phyloP scores from a whole-genome alignment of 148 eudicot genomes.

The Persicaria maculosa region DNA sequence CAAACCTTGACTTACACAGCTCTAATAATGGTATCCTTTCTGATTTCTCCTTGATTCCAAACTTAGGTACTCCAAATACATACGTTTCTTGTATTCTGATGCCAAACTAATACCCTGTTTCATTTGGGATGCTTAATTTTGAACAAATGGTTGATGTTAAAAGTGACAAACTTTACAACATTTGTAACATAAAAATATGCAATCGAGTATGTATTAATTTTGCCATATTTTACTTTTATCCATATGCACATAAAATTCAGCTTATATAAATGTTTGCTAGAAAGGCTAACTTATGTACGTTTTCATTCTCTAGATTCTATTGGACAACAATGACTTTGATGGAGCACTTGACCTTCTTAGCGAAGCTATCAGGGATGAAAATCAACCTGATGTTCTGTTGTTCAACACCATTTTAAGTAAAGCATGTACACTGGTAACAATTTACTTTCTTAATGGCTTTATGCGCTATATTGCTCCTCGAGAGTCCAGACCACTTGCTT shows the following conservation, averaged over 20 bases:
- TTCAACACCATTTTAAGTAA: constrained; percentile 55
- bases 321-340: constrained; percentile 47
- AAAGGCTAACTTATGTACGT: background rate
- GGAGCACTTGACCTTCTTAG: constrained; percentile 57
- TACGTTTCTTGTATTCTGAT: background rate
- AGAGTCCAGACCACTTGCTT: background rate
- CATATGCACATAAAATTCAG: background rate
- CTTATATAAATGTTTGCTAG: background rate
- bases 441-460: background rate
- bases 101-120: background rate
- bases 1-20: constrained; percentile 45
- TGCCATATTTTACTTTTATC: background rate
- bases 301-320: constrained; percentile 38
- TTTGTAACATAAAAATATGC: background rate
- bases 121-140: background rate
- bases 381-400: constrained; percentile 51
- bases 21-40: constrained; percentile 53
- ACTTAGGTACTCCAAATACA: background rate
- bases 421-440: constrained; percentile 53
- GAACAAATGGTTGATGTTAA: background rate
- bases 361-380: constrained; percentile 43
- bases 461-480: too few relatives aligned
- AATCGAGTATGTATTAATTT: background rate
- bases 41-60: background rate
- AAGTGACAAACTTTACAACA: background rate